Evolutionary conservation across 2,329 filamentous ascomycete genomes (phyloP).

Genomic region (Fusarium metavorans): DNA sequence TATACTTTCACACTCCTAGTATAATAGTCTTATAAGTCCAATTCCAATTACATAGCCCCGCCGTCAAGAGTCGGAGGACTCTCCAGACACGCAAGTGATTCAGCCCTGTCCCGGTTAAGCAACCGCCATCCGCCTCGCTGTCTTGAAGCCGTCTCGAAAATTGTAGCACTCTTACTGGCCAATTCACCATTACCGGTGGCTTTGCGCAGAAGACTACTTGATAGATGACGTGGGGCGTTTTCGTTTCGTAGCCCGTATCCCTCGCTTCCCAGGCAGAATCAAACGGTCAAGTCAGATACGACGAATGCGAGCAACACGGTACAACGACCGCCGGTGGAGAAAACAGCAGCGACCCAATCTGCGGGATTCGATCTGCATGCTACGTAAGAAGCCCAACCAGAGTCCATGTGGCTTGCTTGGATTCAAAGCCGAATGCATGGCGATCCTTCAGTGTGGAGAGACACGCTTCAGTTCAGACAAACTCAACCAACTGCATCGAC

Average conservation of each 20-base stretch:
- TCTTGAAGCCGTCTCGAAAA: not conserved
- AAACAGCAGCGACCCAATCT: not conserved
- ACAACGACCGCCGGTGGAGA: not conserved
- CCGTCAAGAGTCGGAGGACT: not conserved
- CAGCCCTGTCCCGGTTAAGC: not conserved
- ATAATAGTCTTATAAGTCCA: too few relatives aligned
- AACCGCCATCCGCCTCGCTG: not conserved
- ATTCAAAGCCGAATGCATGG: not conserved
- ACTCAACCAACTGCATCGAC: not conserved
- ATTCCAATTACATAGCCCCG: not conserved
- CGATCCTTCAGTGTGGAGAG: not conserved
- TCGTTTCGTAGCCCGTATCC: constrained; percentile 5
- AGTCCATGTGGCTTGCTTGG: not conserved
- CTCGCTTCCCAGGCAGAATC: not conserved
- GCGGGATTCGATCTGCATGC: not conserved
- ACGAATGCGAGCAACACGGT: constrained; percentile 5
- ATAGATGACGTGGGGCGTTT: not conserved
- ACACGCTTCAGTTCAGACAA: not conserved
- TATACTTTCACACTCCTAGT: not conserved
- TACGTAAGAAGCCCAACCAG: not conserved
- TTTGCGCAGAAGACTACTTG: not conserved
- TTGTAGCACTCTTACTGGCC: not conserved
- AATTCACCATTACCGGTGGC: not conserved
- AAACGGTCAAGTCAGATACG: not conserved
- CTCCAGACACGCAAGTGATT: not conserved